Evolutionary conservation across 768 basidiomycete species (phyloP), one percentile per base, ranked within the genome.

Genomic region (Suillus decipiens): DNA sequence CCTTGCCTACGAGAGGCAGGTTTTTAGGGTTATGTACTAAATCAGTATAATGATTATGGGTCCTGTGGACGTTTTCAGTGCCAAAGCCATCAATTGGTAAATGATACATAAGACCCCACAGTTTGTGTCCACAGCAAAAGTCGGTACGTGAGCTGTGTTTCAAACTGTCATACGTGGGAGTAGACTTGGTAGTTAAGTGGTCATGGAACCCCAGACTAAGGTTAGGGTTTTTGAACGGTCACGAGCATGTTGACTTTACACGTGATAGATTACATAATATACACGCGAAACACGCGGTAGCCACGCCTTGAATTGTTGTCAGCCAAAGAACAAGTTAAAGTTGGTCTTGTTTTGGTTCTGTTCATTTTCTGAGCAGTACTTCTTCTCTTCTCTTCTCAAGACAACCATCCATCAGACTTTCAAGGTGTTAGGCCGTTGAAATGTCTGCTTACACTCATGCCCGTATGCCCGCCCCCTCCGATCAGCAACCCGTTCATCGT

Each of bases 371-470:
- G 17, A 39, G 33, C 19, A 39, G 33, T 11, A 53, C 31, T 47
- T 36, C 58, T 50, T 31, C 54, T 56, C 48, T 34, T 57, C 58
- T 31, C 48, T 34, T 36, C 24, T 36, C 54, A 57, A 57, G 31
- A 50, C 47, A 36, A 8, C 22, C 58, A 19, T 61, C 66, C 58
- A 19, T 61, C 66, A 58, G 68, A 69, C 75, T 67, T 72, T 74
- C 73, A 64, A 72, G 81, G 81, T 80, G 81, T 82, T 82, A 82
- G 81, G 81, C 81, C 81, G 72, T 67, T 68, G 69, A 65, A 67
- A 77, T 75, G 76, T 78, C 78, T 68, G 69, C 69, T 3, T 69
- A 75, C 48, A 75, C 81, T 66, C 78, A 80, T 71, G 68, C 76
- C 37, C 73, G 76, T 64, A 72, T 62, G 75, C 75, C 67, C 70